Conservation (phyloP, 176 grass and related monocot species). For the Thalia dealbata region DNA sequence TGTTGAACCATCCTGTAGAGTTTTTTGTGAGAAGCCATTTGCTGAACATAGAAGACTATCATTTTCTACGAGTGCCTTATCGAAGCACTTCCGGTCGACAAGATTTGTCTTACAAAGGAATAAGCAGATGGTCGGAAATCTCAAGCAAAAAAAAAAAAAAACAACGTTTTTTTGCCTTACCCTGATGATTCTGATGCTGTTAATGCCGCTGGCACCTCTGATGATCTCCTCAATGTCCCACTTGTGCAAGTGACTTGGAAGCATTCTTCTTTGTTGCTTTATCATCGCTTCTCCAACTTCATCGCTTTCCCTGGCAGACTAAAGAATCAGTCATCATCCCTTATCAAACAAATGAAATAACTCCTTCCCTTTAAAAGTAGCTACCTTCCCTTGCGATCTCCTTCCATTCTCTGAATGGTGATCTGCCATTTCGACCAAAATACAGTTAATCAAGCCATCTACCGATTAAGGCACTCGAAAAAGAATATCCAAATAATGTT, state of each 20-base stretch:
- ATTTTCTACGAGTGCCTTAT: neutral
- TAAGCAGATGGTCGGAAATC: constrained; percentile 1
- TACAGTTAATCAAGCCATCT: neutral
- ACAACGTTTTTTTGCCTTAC: neutral
- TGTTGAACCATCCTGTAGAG: constrained; percentile 49
- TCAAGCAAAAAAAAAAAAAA: constrained; percentile 18
- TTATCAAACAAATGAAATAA: neutral
- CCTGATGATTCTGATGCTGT: constrained; percentile 42
- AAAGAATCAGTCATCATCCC: neutral
- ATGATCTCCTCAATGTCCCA: constrained; percentile 41
- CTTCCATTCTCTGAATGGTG: constrained; percentile 75
- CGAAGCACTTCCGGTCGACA: neutral
- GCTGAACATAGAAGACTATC: neutral
- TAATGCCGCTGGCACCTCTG: constrained; percentile 26
- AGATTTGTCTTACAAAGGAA: neutral
- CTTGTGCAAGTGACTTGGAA: constrained; percentile 63
- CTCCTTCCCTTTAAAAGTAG: neutral
- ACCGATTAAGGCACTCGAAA: too few species aligned
- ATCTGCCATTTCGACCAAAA: constrained; percentile 50
- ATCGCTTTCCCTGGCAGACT: constrained; percentile 4
- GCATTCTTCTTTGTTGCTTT: constrained; percentile 24
- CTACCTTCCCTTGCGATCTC: constrained; percentile 44
- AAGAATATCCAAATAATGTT: too few species aligned
- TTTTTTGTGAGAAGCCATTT: neutral
- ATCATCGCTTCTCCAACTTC: constrained; percentile 1